Base-by-base conservation (phyloP, 2,329 filamentous ascomycete genomes). In the Reticulascus tulasneorum region DNA sequence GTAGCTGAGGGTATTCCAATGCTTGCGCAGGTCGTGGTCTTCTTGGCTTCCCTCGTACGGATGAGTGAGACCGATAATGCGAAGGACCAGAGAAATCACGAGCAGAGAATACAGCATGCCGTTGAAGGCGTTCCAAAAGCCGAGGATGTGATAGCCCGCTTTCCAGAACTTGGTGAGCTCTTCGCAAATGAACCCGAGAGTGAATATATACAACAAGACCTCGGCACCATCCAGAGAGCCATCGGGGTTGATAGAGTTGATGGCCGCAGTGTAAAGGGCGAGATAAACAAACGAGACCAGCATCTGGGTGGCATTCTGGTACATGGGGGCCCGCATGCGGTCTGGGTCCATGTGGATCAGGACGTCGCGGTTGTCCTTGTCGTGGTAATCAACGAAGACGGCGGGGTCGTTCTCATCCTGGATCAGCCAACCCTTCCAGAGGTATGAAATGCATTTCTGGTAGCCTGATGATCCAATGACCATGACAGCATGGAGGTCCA, bases 81-180 rank as follows among this genome's bases (percentile, higher is more conserved):
- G 84, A 23, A 90, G 67, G 26, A 86, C 66, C 45, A 98, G 82
- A 4, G 87, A 94, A 4, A 86, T 76, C 0, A 80, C 77, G 22
- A 98, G 70, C 2, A 97, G 69, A 0, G 75, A 62, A 60, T 98
- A 98, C 1, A 98, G 72, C 0, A 83, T 73, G 18, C 77, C 75
- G 60, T 98, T 98, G 69, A 98, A 95, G 17, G 86, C 86, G 53
- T 95, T 96, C 93, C 93, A 97, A 60, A 98, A 98, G 15, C 87
- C 84, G 37, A 98, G 73, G 53, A 97, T 97, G 52, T 84, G 85
- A 44, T 85, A 78, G 9, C 93, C 93, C 11, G 95, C 86, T 59
- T 98, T 98, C 78, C 87, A 95, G 49, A 96, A 77, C 60, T 98
- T 98, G 55, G 81, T 68, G 1, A 82, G 48, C 56, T 97, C 93